A percentile compares a stretch with the other conserved stretches of the same genome.
These are phyloP conservation scores for Termitomyces heimii DNA, from an alignment of 768 basidiomycete species.

Conservation along the genomic window DNA sequence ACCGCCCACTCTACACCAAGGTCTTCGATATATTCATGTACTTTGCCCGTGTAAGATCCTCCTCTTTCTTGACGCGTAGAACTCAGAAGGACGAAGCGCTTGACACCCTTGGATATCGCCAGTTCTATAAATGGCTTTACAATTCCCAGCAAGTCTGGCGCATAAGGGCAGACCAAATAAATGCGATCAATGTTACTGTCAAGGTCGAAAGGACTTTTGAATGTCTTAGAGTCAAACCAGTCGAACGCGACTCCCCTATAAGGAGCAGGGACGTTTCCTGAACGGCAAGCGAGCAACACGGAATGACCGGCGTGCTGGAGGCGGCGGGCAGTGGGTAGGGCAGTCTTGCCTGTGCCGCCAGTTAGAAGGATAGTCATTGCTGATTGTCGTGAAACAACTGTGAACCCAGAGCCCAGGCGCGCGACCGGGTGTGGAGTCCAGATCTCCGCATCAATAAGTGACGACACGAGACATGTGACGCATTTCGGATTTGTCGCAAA, in stretches of 20 bases:
- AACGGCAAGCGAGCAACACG: conserved; percentile 24
- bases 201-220: conserved; percentile 23
- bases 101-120: conserved; percentile 25
- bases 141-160: conserved; percentile 11
- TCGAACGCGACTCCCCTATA: conserved; percentile 26
- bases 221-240: conserved; percentile 28
- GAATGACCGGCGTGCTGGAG: conserved; percentile 19
- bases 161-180: conserved; percentile 24
- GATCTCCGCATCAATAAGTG: neutral
- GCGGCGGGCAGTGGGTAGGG: conserved; percentile 19
- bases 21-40: conserved; percentile 29
- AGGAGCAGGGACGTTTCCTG: conserved; percentile 18
- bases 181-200: conserved; percentile 16
- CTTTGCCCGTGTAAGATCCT: conserved; percentile 18
- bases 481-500: too few relatives aligned
- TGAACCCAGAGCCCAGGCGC: neutral
- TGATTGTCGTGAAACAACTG: neutral
- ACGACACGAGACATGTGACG: neutral
- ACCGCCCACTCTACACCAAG: conserved; percentile 26
- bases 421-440: too few relatives aligned
- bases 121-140: conserved; percentile 28
- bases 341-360: conserved; percentile 31
- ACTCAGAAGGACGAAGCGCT: conserved; percentile 27
- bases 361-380: conserved; percentile 25
- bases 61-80: conserved; percentile 19